phyloP scores from a whole-genome alignment of 2,329 filamentous ascomycete species.

The Dactylellina cionopaga region DNA sequence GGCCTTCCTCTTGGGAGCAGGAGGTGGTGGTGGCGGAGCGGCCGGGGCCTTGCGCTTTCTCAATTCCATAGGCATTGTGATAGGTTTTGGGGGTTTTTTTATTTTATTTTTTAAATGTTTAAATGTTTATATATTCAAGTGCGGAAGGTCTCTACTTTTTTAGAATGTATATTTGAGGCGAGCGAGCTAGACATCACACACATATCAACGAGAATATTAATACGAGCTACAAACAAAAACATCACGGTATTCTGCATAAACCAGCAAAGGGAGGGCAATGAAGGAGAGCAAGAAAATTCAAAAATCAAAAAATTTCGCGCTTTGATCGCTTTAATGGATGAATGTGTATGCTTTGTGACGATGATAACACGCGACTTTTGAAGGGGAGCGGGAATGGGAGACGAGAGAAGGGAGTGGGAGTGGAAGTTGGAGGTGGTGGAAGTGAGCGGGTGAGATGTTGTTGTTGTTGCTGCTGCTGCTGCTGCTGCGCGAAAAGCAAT shows the following conservation, averaged over 20 bases:
- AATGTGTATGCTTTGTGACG: too few relatives aligned
- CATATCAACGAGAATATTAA: conserved; percentile 15
- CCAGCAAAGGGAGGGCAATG: too few relatives aligned
- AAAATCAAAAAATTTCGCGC: too few relatives aligned
- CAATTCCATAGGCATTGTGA: conserved; percentile 68
- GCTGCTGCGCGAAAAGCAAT: too few relatives aligned
- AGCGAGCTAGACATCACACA: conserved; percentile 9
- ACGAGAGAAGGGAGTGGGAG: too few relatives aligned
- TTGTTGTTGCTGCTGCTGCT: too few relatives aligned
- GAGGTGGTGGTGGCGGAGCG: conserved; percentile 63
- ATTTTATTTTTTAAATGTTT: conserved; percentile 1
- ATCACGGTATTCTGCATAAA: background rate
- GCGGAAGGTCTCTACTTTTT: conserved; percentile 6
- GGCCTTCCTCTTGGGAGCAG: conserved; percentile 64
- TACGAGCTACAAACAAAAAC: conserved; percentile 2
- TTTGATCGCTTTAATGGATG: too few relatives aligned
- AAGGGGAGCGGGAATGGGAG: too few relatives aligned
- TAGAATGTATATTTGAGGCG: background rate
- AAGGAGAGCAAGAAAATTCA: too few relatives aligned
- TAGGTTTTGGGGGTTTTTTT: background rate
- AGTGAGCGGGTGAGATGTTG: too few relatives aligned
- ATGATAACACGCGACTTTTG: too few relatives aligned
- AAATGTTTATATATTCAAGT: conserved; percentile 1
- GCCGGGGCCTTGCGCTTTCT: conserved; percentile 71
- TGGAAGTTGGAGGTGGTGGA: too few relatives aligned